These are phyloP conservation scores for Graphilbum sp. DNA, from an alignment of 2,329 filamentous ascomycete species.

Conservation along the genomic window DNA sequence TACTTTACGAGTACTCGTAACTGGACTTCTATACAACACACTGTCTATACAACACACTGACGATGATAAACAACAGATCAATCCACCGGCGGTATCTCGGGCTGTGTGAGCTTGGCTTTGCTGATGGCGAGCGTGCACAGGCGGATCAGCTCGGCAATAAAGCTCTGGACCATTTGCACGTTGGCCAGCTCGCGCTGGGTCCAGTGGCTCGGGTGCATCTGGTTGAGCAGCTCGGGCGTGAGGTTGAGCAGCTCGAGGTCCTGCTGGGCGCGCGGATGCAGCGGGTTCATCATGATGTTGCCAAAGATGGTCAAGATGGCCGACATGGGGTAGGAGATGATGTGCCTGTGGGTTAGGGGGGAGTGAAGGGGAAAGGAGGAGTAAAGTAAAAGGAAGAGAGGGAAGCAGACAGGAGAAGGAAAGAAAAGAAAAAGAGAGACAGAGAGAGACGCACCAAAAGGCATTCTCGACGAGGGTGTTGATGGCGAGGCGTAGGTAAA, in stretches of 20 bases:
- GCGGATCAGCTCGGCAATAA: constrained; percentile 8
- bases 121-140: constrained; percentile 5
- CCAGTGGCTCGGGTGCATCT: constrained; percentile 13
- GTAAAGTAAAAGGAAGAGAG: too few relatives aligned
- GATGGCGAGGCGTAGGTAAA: constrained; percentile 27
- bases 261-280: constrained; percentile 21
- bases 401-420: not conserved
- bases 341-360: constrained; percentile 21
- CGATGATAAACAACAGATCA: too few relatives aligned
- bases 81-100: too few relatives aligned
- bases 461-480: constrained; percentile 26
- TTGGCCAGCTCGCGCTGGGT: constrained; percentile 4
- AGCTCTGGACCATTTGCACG: constrained; percentile 6
- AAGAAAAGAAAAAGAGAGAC: not conserved
- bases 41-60: too few relatives aligned
- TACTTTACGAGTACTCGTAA: too few relatives aligned
- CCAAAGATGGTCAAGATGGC: constrained; percentile 38
- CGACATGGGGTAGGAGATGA: constrained; percentile 39
- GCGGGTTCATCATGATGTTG: constrained; percentile 32
- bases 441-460: constrained; percentile 26
- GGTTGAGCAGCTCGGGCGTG: constrained; percentile 25
- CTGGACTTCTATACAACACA: too few relatives aligned
- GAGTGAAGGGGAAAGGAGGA: not conserved
- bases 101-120: constrained; percentile 1
- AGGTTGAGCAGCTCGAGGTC: constrained; percentile 30